Conservation (phyloP, 306 rosid genomes). For the Vigna hirtella region DNA sequence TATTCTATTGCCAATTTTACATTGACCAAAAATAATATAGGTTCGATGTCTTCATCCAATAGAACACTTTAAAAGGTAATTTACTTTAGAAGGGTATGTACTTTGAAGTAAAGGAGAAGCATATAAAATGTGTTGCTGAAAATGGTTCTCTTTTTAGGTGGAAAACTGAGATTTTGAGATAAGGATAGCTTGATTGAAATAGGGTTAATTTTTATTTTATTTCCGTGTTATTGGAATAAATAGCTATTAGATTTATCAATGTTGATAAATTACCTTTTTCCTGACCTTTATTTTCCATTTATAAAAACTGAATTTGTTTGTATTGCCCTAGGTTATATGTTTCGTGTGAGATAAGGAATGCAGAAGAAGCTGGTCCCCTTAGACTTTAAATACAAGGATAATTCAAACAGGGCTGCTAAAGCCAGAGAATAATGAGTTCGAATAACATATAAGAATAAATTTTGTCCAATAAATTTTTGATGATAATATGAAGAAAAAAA, state of each 20-base stretch:
- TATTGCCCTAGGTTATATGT: not conserved
- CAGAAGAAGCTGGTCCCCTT: not conserved
- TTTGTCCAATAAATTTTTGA: too few relatives aligned
- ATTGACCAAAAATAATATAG: constrained; percentile 36
- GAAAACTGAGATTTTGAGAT: not conserved
- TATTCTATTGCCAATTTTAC: constrained; percentile 10
- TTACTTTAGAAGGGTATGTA: constrained; percentile 22
- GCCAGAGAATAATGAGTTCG: not conserved
- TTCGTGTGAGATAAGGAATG: not conserved
- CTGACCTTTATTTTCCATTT: too few relatives aligned
- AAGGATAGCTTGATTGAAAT: not conserved
- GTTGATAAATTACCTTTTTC: too few relatives aligned
- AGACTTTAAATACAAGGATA: constrained; percentile 1
- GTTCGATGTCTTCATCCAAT: constrained; percentile 30
- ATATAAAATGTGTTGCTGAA: not conserved
- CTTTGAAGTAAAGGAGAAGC: constrained; percentile 25
- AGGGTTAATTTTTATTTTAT: too few relatives aligned
- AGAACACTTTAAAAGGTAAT: constrained; percentile 21
- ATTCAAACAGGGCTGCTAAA: not conserved
- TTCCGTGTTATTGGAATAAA: too few relatives aligned
- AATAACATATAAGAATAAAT: too few relatives aligned
- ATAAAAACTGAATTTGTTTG: too few relatives aligned
- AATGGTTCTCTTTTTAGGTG: not conserved
- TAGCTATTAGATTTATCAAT: too few relatives aligned
- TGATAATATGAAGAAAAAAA: too few relatives aligned